Conservation (phyloP, 371 early-diverging fungal species). For the Enterospora canceri region DNA sequence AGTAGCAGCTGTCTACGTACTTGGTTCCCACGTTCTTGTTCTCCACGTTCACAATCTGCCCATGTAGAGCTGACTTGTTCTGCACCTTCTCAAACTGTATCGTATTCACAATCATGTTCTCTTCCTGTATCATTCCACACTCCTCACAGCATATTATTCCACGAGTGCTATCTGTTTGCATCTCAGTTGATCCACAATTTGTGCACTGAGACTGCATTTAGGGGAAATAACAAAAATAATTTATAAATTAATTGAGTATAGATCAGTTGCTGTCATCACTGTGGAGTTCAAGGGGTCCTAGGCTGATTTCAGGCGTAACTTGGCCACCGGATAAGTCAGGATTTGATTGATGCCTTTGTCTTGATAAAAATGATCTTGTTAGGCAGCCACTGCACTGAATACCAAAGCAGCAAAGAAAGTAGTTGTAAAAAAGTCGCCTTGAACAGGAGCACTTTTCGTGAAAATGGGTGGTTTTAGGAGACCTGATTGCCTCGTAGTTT, state of each 20-base stretch:
- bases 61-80: conserved; percentile 43
- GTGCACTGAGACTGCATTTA: conserved; percentile 35
- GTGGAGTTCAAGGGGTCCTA: background rate
- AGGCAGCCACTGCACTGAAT: too few relatives aligned
- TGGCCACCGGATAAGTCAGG: background rate
- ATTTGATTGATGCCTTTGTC: too few relatives aligned
- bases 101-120: conserved; percentile 79
- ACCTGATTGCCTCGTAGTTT: too few relatives aligned
- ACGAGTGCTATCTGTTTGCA: conserved; percentile 44
- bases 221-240: background rate
- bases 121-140: conserved; percentile 70
- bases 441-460: too few relatives aligned
- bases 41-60: conserved; percentile 47
- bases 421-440: too few relatives aligned
- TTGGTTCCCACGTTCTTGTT: conserved; percentile 41
- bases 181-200: conserved; percentile 45
- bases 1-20: conserved; percentile 31
- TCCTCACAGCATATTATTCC: conserved; percentile 52
- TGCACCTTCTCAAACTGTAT: conserved; percentile 72
- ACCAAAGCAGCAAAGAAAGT: too few relatives aligned
- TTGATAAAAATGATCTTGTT: too few relatives aligned
- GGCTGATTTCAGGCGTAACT: background rate
- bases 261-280: too few relatives aligned
- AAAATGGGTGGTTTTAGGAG: too few relatives aligned
- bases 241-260: background rate